These are phyloP conservation scores for Ogataea pini DNA, from an alignment of 805 yeast species.

Conservation along the genomic window DNA sequence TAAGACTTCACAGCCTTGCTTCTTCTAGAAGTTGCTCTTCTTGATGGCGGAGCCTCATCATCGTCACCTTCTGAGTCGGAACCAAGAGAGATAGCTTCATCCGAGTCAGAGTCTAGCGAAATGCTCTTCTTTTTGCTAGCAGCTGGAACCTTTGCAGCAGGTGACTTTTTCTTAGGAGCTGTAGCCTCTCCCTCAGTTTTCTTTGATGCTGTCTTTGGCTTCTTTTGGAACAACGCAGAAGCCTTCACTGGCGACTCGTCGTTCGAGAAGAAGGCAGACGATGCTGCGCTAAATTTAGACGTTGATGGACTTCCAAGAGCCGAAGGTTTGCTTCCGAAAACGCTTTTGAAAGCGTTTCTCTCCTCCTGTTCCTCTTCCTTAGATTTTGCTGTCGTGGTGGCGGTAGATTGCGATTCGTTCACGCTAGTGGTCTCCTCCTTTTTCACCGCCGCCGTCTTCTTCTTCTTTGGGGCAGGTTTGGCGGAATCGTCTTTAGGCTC, in stretches of 20 bases:
- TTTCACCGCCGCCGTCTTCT: conserved; percentile 15
- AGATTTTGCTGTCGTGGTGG: background rate
- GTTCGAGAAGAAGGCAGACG: conserved; percentile 18
- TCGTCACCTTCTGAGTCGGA: conserved; percentile 17
- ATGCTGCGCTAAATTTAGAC: conserved; percentile 27
- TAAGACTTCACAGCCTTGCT: conserved; percentile 5
- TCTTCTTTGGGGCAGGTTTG: conserved; percentile 9
- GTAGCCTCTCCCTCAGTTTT: conserved; percentile 10
- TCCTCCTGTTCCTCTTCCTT: conserved; percentile 21
- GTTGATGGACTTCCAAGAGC: conserved; percentile 15
- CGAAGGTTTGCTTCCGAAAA: conserved; percentile 34
- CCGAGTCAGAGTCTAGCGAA: conserved; percentile 15
- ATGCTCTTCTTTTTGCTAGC: conserved; percentile 7
- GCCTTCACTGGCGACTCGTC: conserved; percentile 17
- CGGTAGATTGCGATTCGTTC: background rate
- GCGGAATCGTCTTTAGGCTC: conserved; percentile 9
- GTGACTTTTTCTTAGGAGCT: conserved; percentile 11
- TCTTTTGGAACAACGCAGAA: conserved; percentile 19
- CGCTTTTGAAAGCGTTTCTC: conserved; percentile 32
- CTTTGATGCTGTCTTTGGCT: conserved; percentile 10
- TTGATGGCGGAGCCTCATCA: background rate
- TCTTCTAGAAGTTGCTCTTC: background rate
- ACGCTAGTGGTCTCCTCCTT: conserved; percentile 1
- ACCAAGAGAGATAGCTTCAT: conserved; percentile 15
- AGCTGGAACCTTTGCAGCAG: conserved; percentile 3